A percentile compares a stretch with the other conserved stretches of the same genome.
phyloP scores from a whole-genome alignment of 2,329 filamentous ascomycete genomes.

The Hyphodiscus sp. region DNA sequence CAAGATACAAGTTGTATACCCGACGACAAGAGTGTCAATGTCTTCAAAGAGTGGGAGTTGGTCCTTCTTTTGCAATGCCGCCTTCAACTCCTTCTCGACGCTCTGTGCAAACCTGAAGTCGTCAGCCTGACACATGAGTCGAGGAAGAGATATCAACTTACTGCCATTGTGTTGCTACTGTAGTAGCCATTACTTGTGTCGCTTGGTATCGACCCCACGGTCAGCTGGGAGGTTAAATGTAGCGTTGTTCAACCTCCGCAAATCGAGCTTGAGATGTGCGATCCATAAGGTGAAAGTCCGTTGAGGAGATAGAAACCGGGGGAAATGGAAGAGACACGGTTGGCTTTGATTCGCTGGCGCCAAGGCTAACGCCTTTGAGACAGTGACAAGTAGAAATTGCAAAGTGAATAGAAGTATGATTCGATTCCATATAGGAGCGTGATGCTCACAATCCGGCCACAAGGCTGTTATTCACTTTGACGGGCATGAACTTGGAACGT shows the following conservation, averaged over 20 bases:
- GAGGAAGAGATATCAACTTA: conserved; percentile 30
- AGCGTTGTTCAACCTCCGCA: conserved; percentile 37
- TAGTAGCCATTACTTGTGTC: conserved; percentile 20
- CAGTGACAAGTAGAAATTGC: background rate
- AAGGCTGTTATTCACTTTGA: background rate
- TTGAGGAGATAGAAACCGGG: background rate
- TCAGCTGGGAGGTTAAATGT: conserved; percentile 51
- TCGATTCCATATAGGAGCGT: background rate
- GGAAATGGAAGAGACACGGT: conserved; percentile 4
- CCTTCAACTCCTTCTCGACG: conserved; percentile 42
- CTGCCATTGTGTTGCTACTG: conserved; percentile 43
- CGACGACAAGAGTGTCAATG: conserved; percentile 33
- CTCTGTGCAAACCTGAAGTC: conserved; percentile 34
- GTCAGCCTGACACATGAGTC: conserved; percentile 12
- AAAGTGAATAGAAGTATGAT: background rate
- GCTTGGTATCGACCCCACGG: conserved; percentile 37
- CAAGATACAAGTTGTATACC: conserved; percentile 18
- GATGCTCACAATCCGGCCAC: background rate
- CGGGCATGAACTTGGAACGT: background rate
- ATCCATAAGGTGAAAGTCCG: conserved; percentile 21
- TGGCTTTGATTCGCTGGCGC: conserved; percentile 2
- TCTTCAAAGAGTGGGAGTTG: conserved; percentile 40
- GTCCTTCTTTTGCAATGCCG: conserved; percentile 40
- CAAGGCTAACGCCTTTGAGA: background rate
- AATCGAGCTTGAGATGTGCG: conserved; percentile 19